A percentile compares a stretch with the other conserved stretches of the same genome.
These are phyloP conservation scores for Elongisporangium senticosum DNA, from an alignment of 352 stramenopile species.

Conservation along the genomic window DNA sequence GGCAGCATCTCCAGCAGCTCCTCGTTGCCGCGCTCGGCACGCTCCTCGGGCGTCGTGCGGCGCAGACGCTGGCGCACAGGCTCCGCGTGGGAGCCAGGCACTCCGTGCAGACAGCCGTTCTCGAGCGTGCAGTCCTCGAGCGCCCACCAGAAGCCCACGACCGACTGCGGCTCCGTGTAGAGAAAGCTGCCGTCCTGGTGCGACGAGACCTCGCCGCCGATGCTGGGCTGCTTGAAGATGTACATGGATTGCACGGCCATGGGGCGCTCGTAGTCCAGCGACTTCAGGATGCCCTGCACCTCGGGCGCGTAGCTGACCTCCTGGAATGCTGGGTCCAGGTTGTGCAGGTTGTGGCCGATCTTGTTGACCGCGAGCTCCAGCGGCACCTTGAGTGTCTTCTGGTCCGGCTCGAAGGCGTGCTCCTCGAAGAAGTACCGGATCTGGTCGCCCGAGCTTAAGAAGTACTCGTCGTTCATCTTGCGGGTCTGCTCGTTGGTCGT, in stretches of 20 bases:
- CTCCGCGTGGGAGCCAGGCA: conserved; percentile 88
- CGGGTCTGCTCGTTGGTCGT: conserved; percentile 79
- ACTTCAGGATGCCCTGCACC: conserved; percentile 69
- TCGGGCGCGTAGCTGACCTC: conserved; percentile 76
- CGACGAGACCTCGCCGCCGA: conserved; percentile 91
- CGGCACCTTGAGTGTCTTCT: conserved; percentile 65
- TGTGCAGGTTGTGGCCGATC: conserved; percentile 94
- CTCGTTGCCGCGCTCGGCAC: conserved; percentile 26
- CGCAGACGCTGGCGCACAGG: conserved; percentile 81
- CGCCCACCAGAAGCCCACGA: conserved; percentile 94
- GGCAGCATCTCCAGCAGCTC: conserved; percentile 62
- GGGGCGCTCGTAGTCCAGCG: conserved; percentile 85
- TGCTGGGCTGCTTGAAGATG: conserved; percentile 95
- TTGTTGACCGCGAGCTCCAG: conserved; percentile 91
- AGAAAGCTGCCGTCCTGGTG: conserved; percentile 97
- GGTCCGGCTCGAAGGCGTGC: conserved; percentile 51
- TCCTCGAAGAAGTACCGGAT: conserved; percentile 95
- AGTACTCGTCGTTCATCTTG: conserved; percentile 89
- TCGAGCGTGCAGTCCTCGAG: conserved; percentile 93
- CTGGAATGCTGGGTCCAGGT: conserved; percentile 81
- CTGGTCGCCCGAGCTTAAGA: conserved; percentile 88
- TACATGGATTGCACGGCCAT: conserved; percentile 95
- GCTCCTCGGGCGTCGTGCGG: conserved; percentile 49
- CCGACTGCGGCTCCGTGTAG: conserved; percentile 94
- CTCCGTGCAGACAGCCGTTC: conserved; percentile 94